A percentile compares a stretch with the other conserved stretches of the same genome.
These are phyloP conservation scores for Citrus hindsii DNA, from an alignment of 345 rosid genomes.

Conservation along the genomic window DNA sequence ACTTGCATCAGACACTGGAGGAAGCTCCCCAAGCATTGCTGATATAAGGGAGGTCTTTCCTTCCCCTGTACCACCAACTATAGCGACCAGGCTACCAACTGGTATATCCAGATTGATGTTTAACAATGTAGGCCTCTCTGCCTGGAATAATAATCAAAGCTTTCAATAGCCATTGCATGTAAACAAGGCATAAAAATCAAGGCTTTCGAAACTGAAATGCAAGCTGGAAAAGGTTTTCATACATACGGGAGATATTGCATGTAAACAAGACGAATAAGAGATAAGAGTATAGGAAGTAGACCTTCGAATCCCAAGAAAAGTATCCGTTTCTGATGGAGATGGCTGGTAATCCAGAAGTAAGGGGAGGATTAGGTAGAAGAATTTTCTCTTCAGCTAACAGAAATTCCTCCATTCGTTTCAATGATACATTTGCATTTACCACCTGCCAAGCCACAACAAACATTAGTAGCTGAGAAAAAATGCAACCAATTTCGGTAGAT, in stretches of 20 bases:
- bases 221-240: too few relatives aligned
- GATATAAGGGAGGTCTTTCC: slow-evolving; percentile 95
- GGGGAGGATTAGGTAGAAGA: slow-evolving; percentile 90
- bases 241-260: not conserved
- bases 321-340: slow-evolving; percentile 78
- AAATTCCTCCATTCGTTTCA: slow-evolving; percentile 92
- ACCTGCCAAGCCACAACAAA: slow-evolving; percentile 40
- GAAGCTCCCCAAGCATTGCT: slow-evolving; percentile 99
- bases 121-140: slow-evolving; percentile 83
- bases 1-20: slow-evolving; percentile 60
- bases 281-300: slow-evolving; percentile 11
- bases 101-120: slow-evolving; percentile 86
- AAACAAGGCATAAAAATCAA: too few relatives aligned
- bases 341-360: slow-evolving; percentile 67
- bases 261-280: not conserved
- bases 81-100: slow-evolving; percentile 84
- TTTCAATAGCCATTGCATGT: too few relatives aligned
- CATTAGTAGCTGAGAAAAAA: slow-evolving; percentile 17
- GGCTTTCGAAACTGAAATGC: too few relatives aligned
- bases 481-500: not conserved
- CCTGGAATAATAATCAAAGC: slow-evolving; percentile 43
- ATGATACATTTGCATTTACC: slow-evolving; percentile 93
- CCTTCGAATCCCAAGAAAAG: slow-evolving; percentile 98
- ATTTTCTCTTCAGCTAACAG: slow-evolving; percentile 86
- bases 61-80: slow-evolving; percentile 98